Conservation (phyloP, 192 early-diverging fungal species). For the Gaertneriomyces sp. region DNA sequence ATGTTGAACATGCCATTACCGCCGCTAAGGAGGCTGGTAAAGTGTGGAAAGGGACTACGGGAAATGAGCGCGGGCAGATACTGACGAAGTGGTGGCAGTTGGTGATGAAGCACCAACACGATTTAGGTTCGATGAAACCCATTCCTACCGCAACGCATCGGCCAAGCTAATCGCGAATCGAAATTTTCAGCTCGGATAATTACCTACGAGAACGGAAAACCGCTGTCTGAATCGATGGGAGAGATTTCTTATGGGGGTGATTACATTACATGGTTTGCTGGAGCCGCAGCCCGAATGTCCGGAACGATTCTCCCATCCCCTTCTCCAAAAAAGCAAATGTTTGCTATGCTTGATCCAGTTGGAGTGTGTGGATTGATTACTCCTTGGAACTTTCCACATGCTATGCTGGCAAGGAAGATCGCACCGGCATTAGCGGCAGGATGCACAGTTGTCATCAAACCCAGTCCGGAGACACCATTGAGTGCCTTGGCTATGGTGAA, state of each 20-base stretch:
- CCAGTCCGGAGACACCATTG: constrained; percentile 44
- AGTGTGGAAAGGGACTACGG: constrained; percentile 18
- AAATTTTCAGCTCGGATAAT: constrained; percentile 56
- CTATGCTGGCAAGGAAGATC: constrained; percentile 77
- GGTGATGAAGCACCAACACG: constrained; percentile 64
- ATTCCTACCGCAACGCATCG: not conserved
- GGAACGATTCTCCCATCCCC: constrained; percentile 74
- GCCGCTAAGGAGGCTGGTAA: constrained; percentile 12
- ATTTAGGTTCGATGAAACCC: constrained; percentile 39
- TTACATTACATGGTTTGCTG: constrained; percentile 82
- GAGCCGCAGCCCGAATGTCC: constrained; percentile 63
- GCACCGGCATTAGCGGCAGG: constrained; percentile 75
- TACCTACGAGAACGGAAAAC: constrained; percentile 84
- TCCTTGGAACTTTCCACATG: constrained; percentile 73
- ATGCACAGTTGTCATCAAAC: constrained; percentile 71
- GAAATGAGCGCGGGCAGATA: constrained; percentile 6
- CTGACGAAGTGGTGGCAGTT: constrained; percentile 45
- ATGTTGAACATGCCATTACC: constrained; percentile 13
- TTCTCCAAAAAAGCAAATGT: constrained; percentile 46
- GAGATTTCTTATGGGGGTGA: constrained; percentile 62
- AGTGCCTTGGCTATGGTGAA: constrained; percentile 30
- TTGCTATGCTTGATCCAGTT: constrained; percentile 73
- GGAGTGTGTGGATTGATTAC: constrained; percentile 51
- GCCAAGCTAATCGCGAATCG: not conserved
- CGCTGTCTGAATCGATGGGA: constrained; percentile 34